phyloP scores from a whole-genome alignment of 2,329 filamentous ascomycete genomes.

The Pleoardoris graminearum region DNA sequence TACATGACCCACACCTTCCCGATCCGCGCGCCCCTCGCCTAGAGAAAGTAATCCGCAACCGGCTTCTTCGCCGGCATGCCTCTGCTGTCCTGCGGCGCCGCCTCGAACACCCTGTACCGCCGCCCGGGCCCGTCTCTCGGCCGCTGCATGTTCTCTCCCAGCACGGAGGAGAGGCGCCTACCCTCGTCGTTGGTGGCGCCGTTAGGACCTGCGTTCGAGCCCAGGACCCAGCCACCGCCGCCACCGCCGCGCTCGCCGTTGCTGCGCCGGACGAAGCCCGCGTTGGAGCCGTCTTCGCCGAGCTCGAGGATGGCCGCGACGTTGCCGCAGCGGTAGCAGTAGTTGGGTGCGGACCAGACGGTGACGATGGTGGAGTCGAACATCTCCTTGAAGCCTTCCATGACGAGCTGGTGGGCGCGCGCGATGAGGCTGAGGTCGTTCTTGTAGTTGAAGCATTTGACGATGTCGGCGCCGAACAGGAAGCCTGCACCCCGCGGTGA shows the following conservation, averaged over 20 bases:
- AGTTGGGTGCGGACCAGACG: conserved; percentile 86
- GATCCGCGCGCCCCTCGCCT: conserved; percentile 12
- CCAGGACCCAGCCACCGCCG: conserved; percentile 42
- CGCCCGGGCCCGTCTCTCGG: conserved; percentile 73
- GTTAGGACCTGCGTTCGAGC: conserved; percentile 33
- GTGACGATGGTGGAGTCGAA: conserved; percentile 89
- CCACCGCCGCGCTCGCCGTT: conserved; percentile 67
- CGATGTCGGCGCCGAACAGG: conserved; percentile 92
- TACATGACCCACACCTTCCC: neutral
- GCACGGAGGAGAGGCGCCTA: conserved; percentile 41
- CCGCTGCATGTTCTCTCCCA: conserved; percentile 47
- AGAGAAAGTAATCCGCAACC: conserved; percentile 93
- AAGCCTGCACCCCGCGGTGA: conserved; percentile 94
- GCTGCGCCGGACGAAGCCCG: conserved; percentile 54
- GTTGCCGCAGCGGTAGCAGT: conserved; percentile 59
- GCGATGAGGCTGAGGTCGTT: conserved; percentile 93
- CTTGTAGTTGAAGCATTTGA: conserved; percentile 89
- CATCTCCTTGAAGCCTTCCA: conserved; percentile 99
- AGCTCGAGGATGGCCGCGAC: conserved; percentile 91
- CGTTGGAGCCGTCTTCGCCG: conserved; percentile 72
- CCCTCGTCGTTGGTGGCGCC: conserved; percentile 42
- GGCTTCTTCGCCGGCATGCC: conserved; percentile 99
- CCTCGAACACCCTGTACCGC: conserved; percentile 93
- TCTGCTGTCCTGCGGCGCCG: conserved; percentile 90
- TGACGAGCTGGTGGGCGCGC: conserved; percentile 93